Evolutionary conservation across 1,284 basidiomycete species (phyloP).

Genomic region (Xerocomus amazonicus): DNA sequence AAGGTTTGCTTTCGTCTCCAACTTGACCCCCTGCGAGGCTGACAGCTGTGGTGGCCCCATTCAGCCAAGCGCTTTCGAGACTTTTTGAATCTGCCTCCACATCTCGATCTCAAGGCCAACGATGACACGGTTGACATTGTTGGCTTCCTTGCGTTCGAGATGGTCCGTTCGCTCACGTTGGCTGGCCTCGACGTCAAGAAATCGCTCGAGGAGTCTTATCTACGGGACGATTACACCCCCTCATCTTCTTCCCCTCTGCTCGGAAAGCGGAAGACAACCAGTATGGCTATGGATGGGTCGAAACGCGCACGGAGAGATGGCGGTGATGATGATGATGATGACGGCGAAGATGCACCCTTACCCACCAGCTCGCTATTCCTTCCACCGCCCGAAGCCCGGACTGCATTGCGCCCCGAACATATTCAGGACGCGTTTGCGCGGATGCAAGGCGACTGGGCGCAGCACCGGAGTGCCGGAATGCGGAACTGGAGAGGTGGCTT

Average conservation of each 20-base stretch:
- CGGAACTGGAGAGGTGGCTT: constrained; percentile 84
- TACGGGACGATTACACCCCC: constrained; percentile 57
- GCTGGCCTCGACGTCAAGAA: constrained; percentile 83
- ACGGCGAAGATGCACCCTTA: constrained; percentile 53
- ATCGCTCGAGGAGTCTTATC: constrained; percentile 67
- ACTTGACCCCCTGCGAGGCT: not conserved
- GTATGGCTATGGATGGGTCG: constrained; percentile 42
- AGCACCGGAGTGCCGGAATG: constrained; percentile 78
- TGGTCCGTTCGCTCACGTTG: constrained; percentile 89
- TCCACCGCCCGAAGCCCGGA: constrained; percentile 75
- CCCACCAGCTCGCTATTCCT: constrained; percentile 74
- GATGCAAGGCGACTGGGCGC: constrained; percentile 83
- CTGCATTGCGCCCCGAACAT: constrained; percentile 75
- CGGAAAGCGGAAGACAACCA: constrained; percentile 63
- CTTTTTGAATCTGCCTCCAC: constrained; percentile 87
- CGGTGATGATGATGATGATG: constrained; percentile 52
- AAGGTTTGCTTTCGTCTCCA: constrained; percentile 51
- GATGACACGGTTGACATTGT: constrained; percentile 97
- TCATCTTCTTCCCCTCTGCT: constrained; percentile 49
- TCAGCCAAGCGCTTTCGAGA: constrained; percentile 92
- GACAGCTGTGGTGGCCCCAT: not conserved
- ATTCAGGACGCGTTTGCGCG: constrained; percentile 86
- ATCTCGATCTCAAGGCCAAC: constrained; percentile 87
- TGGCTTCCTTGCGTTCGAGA: constrained; percentile 95
- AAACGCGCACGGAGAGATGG: constrained; percentile 55